Evolutionary conservation across 2,329 filamentous ascomycete species (phyloP), one percentile per base, ranked within the genome.

Genomic region (Fusarium marasasianum): DNA sequence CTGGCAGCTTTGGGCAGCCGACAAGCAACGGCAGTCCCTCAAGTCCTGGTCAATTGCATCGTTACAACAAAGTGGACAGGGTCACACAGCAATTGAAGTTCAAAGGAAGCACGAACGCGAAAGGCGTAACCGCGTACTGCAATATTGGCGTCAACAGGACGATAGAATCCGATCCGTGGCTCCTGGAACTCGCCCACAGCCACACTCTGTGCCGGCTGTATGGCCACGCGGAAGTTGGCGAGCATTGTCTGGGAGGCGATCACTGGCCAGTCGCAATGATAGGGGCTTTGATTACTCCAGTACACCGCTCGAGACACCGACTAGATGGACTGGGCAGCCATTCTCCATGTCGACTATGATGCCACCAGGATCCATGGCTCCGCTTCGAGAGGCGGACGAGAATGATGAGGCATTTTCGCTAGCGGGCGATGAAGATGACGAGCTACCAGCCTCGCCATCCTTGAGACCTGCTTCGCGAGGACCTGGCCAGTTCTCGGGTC

Each of bases 271-370:
- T 55, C 77, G 78, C 45, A 70, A 72, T 12, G 73, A 77, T 29
- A 69, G 71, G 33, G 65, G 63, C 14, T 73, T 69, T 24, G 76
- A 78, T 43, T 71, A 75, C 40, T 53, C 71, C 3, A 63, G 66
- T 26, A 78, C 71, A 51, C 64, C 76, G 12, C 63, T 83, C 20
- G 82, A 83, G 54, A 87, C 86, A 13, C 86, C 86, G 5, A 87
- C 85, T n/a, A 84, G 84, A 56, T 84, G 85, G 81, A 86, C 84
- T 6, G 83, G 86, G 8, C 79, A 83, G 57, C 79, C 83, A 12
- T 79, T 83, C 37, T 80, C 83, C 10, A 80, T 84, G 68, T 77
- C 81, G 12, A 82, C 80, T 37, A 74, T 77, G 6, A 44, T 80
- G 29, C 69, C 76, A 15, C 61, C 78, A 29, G 77, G 76, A 33